Evolutionary conservation across 225 moss, liverwort and hornwort genomes (phyloP), one percentile per base, ranked within the genome.

Genomic region (Pseudisothecium myosuroides): DNA sequence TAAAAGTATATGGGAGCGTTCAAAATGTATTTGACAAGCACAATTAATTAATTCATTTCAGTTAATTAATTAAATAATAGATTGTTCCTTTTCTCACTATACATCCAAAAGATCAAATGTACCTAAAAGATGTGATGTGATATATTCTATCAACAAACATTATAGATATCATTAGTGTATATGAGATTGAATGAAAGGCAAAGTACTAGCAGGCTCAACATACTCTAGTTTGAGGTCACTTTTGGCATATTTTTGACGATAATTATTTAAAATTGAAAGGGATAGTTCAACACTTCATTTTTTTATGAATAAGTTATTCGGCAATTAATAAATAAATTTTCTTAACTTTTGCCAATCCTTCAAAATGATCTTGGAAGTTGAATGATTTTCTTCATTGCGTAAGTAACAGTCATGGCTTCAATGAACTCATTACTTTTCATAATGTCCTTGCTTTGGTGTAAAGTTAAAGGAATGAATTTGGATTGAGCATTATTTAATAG

Each of bases 261-360:
- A 28, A 17, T 16, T 73, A 45, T 28, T 72, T 45, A 45, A 28
- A 45, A 73, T 28, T 27, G 1, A 16, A 43, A 71, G 3, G 27
- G 1, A 0, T 45, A 2, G 4, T 73, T 73, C 10, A 28, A 28
- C 1, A 10, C 0, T 28, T 43, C 0, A 3, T 26, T 43, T 43
- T 72, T 43, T 72, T 3, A 43, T 43, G 1, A 5, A 71, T 41
- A 26, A 16, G 2, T 16, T 27, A 0, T 27, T 72, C 27, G 27
- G 5, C 43, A 43, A 27, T 27, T 27, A 16, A 27, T 27, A 27
- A 27, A 43, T 43, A 1, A 0, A 15, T 16, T 43, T 43, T 16
- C 1, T 27, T 43, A 43, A 16, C 10, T 43, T 5, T 10, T 5
- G 10, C 28, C 5, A 45, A 10, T 1, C 6, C 28, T 43, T 43